These are phyloP conservation scores for Copromyces sp. DNA, from an alignment of 495 filamentous ascomycete species.

Conservation along the genomic window DNA sequence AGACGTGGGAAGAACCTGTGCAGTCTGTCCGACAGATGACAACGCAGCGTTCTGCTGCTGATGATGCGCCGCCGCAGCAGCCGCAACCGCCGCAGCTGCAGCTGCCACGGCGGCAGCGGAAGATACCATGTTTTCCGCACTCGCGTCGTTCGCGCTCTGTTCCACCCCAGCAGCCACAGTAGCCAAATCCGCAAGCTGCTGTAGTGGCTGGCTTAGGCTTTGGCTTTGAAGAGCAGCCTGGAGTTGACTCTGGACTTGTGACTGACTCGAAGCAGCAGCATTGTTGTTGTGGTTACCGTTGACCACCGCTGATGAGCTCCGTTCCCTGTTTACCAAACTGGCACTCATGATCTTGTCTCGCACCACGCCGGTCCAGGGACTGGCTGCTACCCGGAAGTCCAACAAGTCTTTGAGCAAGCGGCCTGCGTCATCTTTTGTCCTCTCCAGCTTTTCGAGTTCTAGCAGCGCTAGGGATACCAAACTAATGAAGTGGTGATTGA, in stretches of 20 bases:
- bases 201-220: constrained; percentile 21
- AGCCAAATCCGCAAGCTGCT: constrained; percentile 57
- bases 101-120: background rate
- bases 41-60: background rate
- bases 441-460: constrained; percentile 42
- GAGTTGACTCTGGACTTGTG: constrained; percentile 15
- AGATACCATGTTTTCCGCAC: constrained; percentile 6
- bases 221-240: background rate
- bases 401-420: constrained; percentile 24
- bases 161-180: constrained; percentile 25
- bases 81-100: background rate
- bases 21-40: background rate
- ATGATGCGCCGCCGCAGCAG: background rate
- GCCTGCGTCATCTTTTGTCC: constrained; percentile 24
- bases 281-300: background rate
- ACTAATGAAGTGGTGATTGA: constrained; percentile 65
- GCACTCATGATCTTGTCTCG: constrained; percentile 31
- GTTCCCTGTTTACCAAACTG: constrained; percentile 9
- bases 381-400: constrained; percentile 22
- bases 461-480: constrained; percentile 58
- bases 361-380: constrained; percentile 38
- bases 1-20: background rate
- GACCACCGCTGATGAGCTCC: background rate
- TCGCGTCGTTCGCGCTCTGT: constrained; percentile 9
- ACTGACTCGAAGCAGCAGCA: constrained; percentile 4